phyloP scores from a whole-genome alignment of 331 rosid genomes.

The Acacia pycnantha region DNA sequence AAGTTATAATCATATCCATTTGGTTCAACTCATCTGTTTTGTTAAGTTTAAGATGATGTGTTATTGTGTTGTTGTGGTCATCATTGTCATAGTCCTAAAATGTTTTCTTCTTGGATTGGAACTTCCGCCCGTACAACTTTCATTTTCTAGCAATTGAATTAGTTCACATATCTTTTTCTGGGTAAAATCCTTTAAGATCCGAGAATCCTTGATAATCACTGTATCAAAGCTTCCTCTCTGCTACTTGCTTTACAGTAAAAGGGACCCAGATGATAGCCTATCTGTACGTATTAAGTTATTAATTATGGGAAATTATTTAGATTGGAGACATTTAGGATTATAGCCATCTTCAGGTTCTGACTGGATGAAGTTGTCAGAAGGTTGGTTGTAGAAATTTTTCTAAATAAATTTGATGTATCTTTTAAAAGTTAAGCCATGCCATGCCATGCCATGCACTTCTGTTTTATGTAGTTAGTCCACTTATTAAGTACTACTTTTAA shows the following conservation, averaged over 20 bases:
- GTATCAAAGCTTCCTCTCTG: not conserved
- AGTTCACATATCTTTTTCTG: not conserved
- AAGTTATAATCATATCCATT: slow-evolving; percentile 11
- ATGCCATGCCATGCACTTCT: slow-evolving; percentile 13
- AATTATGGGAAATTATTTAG: not conserved
- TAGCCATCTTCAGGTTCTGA: slow-evolving; percentile 6
- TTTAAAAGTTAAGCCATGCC: not conserved
- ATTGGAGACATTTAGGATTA: not conserved
- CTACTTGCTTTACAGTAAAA: not conserved
- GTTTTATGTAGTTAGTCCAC: not conserved
- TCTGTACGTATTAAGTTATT: not conserved
- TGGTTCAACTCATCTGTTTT: not conserved
- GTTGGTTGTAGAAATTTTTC: not conserved
- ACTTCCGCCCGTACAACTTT: not conserved
- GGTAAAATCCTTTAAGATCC: slow-evolving; percentile 11
- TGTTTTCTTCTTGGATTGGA: not conserved
- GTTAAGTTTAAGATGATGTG: not conserved
- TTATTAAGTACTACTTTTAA: not conserved
- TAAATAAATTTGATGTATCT: not conserved
- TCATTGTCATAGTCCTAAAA: not conserved
- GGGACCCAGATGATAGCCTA: not conserved
- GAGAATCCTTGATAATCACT: not conserved
- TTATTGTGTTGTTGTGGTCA: not conserved
- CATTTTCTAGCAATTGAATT: not conserved
- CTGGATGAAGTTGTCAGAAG: not conserved